Percentiles rank a stretch among this genome's conserved stretches.
Evolutionary conservation across 106 monocot species (phyloP).

Genomic region (Ottelia alismoides): DNA sequence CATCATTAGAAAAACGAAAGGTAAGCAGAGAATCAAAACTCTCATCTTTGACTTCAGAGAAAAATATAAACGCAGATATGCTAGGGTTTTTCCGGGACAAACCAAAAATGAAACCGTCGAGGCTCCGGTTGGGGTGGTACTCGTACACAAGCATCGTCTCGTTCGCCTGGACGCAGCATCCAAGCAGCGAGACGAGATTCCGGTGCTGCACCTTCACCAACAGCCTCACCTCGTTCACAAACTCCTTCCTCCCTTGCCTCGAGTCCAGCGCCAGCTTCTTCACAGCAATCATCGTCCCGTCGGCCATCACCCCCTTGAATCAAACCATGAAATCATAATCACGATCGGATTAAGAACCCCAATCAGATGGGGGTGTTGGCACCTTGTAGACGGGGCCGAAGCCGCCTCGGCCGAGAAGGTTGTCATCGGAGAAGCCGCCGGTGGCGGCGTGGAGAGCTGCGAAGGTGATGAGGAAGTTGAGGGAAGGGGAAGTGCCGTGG

Average conservation of each 20-base stretch:
- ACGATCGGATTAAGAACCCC: not conserved
- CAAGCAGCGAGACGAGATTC: slow-evolving; percentile 38
- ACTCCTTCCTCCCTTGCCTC: slow-evolving; percentile 36
- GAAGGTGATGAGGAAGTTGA: not conserved
- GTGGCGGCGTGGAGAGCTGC: not conserved
- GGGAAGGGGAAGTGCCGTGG: not conserved
- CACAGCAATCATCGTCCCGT: slow-evolving; percentile 45
- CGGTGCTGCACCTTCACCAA: slow-evolving; percentile 53
- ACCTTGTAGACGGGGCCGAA: not conserved
- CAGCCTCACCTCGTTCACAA: slow-evolving; percentile 42
- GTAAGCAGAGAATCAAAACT: too few species aligned
- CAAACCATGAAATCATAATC: not conserved
- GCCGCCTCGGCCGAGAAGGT: not conserved
- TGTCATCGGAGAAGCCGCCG: not conserved
- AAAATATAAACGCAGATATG: too few species aligned
- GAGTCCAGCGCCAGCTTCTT: slow-evolving; percentile 48
- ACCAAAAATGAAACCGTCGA: slow-evolving; percentile 45
- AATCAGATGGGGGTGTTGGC: not conserved
- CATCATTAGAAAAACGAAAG: too few species aligned
- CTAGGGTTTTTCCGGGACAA: too few species aligned
- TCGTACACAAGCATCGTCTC: slow-evolving; percentile 55
- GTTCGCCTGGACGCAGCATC: slow-evolving; percentile 27
- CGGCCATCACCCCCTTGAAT: slow-evolving; percentile 30
- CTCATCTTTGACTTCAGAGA: too few species aligned
- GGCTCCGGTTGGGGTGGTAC: slow-evolving; percentile 45